A percentile compares a stretch with the other conserved stretches of the same genome.
Evolutionary conservation across 1,284 basidiomycete genomes (phyloP).

Genomic region (Pyrrhoderma lamaoense): DNA sequence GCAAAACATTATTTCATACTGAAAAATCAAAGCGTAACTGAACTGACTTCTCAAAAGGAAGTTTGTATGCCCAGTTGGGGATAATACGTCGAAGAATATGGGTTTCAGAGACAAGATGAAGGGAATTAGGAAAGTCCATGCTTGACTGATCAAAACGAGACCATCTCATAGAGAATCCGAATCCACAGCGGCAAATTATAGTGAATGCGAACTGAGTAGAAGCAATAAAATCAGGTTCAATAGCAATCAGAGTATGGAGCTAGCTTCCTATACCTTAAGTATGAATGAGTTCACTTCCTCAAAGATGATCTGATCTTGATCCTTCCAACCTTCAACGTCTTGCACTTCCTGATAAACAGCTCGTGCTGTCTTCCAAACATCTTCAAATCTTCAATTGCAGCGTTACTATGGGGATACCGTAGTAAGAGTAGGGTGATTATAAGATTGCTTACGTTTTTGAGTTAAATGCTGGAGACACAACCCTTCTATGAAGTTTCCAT

Average conservation of each 20-base stretch:
- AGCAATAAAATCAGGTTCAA: too few species aligned
- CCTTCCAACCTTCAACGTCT: background rate
- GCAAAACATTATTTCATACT: background rate
- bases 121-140: too few species aligned
- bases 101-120: too few species aligned
- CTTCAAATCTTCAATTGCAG: too few species aligned
- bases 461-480: background rate
- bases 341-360: background rate
- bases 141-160: too few species aligned
- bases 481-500: background rate
- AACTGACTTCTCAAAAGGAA: background rate
- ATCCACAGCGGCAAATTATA: too few species aligned
- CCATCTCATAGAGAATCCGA: too few species aligned
- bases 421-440: background rate
- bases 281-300: background rate
- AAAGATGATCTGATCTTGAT: background rate
- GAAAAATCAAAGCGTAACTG: background rate
- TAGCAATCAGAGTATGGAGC: too few species aligned
- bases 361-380: background rate
- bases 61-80: background rate
- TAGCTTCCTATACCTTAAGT: background rate
- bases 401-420: background rate
- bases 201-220: too few species aligned
- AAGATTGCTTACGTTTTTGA: background rate
- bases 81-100: background rate